Evolutionary conservation across 2,329 filamentous ascomycete species (phyloP).

Genomic region (Colletotrichum sidae): DNA sequence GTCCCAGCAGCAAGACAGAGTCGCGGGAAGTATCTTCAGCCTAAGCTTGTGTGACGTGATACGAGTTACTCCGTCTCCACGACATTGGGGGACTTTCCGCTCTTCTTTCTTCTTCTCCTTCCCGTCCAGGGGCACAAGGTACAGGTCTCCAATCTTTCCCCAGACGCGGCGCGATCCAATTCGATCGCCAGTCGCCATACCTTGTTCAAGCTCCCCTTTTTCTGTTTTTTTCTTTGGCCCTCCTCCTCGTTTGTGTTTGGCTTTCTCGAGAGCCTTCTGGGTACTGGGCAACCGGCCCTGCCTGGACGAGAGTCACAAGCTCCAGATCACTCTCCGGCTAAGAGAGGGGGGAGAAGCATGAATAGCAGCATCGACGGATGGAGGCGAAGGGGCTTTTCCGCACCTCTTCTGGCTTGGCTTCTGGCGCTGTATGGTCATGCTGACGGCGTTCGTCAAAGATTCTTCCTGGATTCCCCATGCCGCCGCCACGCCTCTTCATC

Average conservation of each 20-base stretch:
- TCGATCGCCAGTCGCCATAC: conserved; percentile 28
- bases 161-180: conserved; percentile 36
- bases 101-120: neutral
- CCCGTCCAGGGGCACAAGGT: conserved; percentile 12
- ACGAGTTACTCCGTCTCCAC: neutral
- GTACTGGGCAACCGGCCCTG: conserved; percentile 28
- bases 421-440: neutral
- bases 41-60: neutral
- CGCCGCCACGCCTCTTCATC: neutral
- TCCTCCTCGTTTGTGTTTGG: conserved; percentile 17
- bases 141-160: conserved; percentile 31
- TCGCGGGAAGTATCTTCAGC: conserved; percentile 5
- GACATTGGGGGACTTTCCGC: too few relatives aligned
- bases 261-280: conserved; percentile 22
- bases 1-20: too few relatives aligned
- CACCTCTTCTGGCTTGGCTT: conserved; percentile 13
- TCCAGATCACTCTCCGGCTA: neutral
- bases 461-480: conserved; percentile 15
- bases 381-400: neutral
- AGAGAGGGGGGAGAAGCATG: too few relatives aligned
- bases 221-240: conserved; percentile 9
- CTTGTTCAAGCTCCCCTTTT: conserved; percentile 17
- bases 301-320: conserved; percentile 12
- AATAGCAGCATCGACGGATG: neutral
- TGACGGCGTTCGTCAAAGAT: neutral